Percentiles rank a stretch among this genome's conserved stretches.
These are phyloP conservation scores for Suhomyces bribrorum DNA, from an alignment of 1,139 yeast genomes.

Conservation along the genomic window DNA sequence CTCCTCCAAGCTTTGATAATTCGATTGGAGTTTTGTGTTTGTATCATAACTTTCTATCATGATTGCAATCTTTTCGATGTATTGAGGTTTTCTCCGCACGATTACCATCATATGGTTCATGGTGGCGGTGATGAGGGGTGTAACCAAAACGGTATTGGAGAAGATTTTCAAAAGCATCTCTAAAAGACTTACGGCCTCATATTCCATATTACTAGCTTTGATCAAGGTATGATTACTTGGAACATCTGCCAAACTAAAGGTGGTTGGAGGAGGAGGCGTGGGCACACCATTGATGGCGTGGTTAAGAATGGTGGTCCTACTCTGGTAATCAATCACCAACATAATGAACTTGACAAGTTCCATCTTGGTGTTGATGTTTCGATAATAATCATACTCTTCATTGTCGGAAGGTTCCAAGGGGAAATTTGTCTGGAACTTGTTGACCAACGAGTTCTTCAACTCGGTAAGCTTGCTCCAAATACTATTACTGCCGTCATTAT, in stretches of 20 bases:
- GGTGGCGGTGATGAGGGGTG: constrained; percentile 58
- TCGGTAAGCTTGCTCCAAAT: constrained; percentile 46
- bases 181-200: constrained; percentile 70
- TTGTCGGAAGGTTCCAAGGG: constrained; percentile 51
- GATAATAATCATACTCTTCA: constrained; percentile 48
- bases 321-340: constrained; percentile 69
- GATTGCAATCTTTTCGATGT: constrained; percentile 44
- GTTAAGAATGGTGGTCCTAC: constrained; percentile 38
- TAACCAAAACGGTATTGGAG: constrained; percentile 54
- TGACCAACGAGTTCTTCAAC: constrained; percentile 38
- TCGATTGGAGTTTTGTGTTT: constrained; percentile 41
- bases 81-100: constrained; percentile 59
- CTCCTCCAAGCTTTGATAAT: constrained; percentile 46
- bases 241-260: constrained; percentile 59
- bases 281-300: constrained; percentile 11
- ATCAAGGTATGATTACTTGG: constrained; percentile 70
- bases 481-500: constrained; percentile 44
- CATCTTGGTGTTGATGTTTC: constrained; percentile 58
- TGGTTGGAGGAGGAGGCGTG: constrained; percentile 13
- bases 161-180: constrained; percentile 63
- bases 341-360: constrained; percentile 74
- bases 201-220: constrained; percentile 54
- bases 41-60: constrained; percentile 40
- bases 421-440: constrained; percentile 28
- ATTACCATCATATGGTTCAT: constrained; percentile 53